phyloP scores from a whole-genome alignment of 345 rosid species.

The Geranium rotundifolium region DNA sequence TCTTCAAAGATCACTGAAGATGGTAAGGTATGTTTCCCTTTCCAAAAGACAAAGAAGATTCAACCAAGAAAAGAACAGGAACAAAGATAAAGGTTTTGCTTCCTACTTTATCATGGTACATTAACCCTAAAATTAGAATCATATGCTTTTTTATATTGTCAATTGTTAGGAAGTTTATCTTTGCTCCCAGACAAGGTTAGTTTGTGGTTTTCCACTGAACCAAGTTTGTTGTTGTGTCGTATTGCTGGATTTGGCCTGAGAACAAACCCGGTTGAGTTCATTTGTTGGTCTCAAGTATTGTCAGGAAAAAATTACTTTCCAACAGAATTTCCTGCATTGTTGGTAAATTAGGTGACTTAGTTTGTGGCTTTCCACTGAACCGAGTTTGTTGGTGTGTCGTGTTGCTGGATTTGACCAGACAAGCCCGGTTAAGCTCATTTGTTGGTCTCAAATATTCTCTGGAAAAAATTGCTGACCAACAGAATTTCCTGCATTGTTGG shows the following conservation, averaged over 20 bases:
- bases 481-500: neutral
- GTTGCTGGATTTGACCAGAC: neutral
- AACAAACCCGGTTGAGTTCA: too few relatives aligned
- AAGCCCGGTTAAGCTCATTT: neutral
- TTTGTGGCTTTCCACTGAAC: too few relatives aligned
- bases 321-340: too few relatives aligned
- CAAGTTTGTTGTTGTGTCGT: neutral
- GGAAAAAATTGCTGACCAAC: neutral
- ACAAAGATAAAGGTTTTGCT: too few relatives aligned
- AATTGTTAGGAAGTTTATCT: neutral
- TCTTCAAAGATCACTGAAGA: constrained; percentile 16
- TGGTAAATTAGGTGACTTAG: neutral
- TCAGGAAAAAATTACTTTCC: too few relatives aligned
- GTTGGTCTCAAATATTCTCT: neutral
- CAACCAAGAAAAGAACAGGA: neutral
- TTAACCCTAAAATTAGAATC: too few relatives aligned
- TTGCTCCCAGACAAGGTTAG: neutral
- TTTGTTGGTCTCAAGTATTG: too few relatives aligned
- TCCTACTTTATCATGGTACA: neutral
- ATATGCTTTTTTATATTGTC: too few relatives aligned
- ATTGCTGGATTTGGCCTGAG: too few relatives aligned
- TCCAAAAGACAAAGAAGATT: neutral
- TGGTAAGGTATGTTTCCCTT: constrained; percentile 30
- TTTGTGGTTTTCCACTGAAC: too few relatives aligned
- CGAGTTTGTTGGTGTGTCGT: neutral